Conservation (phyloP, 1,284 basidiomycete genomes). For the Pseudozyma tsukubaensis region DNA sequence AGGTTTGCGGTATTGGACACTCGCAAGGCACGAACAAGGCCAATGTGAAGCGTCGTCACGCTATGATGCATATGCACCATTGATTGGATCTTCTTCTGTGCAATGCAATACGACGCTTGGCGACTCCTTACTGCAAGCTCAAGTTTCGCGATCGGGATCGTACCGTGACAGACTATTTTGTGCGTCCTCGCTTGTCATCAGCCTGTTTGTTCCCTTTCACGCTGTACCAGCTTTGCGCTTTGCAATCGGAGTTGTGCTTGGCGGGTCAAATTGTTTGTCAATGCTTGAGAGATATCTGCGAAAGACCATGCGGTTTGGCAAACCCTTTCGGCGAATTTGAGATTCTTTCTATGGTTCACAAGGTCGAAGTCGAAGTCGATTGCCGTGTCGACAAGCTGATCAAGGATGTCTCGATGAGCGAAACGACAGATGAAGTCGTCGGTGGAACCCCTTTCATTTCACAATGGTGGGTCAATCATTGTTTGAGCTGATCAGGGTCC, state of each 20-base stretch:
- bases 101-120: not conserved
- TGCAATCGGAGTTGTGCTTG: no score
- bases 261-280: no score
- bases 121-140: not conserved
- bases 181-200: not conserved
- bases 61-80: not conserved
- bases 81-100: no score
- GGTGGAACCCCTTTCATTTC: not conserved
- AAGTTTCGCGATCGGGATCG: not conserved
- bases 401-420: not conserved
- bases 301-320: no score
- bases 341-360: no score
- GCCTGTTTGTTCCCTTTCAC: no score
- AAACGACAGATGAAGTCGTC: slow-evolving; percentile 1
- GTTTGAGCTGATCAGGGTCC: slow-evolving; percentile 17
- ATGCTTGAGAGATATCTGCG: no score
- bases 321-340: no score
- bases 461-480: not conserved
- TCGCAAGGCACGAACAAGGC: slow-evolving; percentile 2
- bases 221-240: no score
- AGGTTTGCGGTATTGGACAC: slow-evolving; percentile 28
- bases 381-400: no score
- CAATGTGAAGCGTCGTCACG: not conserved
- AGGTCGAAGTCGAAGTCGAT: no score
- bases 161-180: not conserved